Conservation (phyloP, 352 stramenopile genomes). For the Saprolegnia diclina region DNA sequence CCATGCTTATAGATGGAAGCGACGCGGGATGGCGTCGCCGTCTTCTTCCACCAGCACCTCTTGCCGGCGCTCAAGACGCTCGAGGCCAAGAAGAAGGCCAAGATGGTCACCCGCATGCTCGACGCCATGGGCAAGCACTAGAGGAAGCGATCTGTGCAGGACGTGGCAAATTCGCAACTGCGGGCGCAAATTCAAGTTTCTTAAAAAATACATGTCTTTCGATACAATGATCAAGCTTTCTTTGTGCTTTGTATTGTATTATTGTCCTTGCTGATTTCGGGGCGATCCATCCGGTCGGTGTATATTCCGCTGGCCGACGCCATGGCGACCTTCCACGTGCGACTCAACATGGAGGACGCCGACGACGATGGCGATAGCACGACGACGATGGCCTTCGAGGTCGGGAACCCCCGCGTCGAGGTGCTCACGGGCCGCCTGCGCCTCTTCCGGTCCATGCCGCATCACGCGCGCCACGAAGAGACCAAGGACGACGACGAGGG, state of each 20-base stretch:
- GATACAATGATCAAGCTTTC: not conserved
- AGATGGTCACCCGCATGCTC: conserved; percentile 1
- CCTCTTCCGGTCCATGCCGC: conserved; percentile 17
- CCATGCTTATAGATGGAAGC: not conserved
- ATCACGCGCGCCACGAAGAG: not conserved
- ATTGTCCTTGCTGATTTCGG: too few species aligned
- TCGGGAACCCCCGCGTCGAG: conserved; percentile 27
- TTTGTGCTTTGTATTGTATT: too few species aligned
- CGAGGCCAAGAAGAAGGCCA: not conserved
- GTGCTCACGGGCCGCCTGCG: conserved; percentile 20
- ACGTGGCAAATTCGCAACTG: conserved; percentile 5
- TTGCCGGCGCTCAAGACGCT: conserved; percentile 6
- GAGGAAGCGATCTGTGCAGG: not conserved
- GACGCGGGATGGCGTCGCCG: conserved; percentile 67
- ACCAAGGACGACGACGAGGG: conserved; percentile 11
- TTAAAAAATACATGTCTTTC: conserved; percentile 7
- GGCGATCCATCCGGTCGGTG: too few species aligned
- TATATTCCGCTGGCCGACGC: not conserved
- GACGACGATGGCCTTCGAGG: conserved; percentile 24
- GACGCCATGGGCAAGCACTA: conserved; percentile 22
- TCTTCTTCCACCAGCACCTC: conserved; percentile 74
- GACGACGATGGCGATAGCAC: not conserved
- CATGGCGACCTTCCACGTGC: conserved; percentile 8
- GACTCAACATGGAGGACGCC: not conserved
- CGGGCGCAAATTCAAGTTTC: not conserved